These are phyloP conservation scores for Eucalyptus marginata DNA, from an alignment of 345 rosid species.

Conservation along the genomic window DNA sequence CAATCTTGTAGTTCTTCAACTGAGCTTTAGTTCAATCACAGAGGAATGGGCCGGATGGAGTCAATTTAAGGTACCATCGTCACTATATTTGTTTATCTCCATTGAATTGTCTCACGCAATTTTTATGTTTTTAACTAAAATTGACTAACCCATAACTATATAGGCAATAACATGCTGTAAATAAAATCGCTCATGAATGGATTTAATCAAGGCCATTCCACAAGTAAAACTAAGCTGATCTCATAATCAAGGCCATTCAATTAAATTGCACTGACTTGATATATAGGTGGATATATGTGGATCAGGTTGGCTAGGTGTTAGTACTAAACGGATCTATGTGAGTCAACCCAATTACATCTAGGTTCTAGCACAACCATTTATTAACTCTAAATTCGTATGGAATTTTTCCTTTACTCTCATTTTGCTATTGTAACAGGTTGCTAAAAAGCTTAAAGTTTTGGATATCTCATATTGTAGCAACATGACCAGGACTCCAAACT, in stretches of 20 bases:
- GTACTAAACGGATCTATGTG: too few relatives aligned
- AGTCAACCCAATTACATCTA: background rate
- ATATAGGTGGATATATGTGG: background rate
- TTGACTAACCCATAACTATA: background rate
- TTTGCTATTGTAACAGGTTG: background rate
- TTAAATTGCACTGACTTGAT: background rate
- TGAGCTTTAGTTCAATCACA: background rate
- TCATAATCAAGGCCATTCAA: background rate
- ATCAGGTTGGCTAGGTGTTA: background rate
- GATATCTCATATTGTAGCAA: background rate
- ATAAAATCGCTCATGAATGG: background rate
- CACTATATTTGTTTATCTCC: too few relatives aligned
- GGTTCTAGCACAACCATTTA: background rate
- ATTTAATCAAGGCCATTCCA: background rate
- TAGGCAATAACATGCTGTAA: background rate
- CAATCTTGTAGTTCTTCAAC: too few relatives aligned
- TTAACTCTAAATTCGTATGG: background rate
- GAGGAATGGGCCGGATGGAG: background rate
- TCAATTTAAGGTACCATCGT: background rate
- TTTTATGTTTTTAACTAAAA: background rate
- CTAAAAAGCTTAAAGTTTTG: conserved; percentile 7
- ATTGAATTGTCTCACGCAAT: too few relatives aligned
- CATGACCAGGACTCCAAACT: conserved; percentile 1
- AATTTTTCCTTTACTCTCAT: too few relatives aligned
- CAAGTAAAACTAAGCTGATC: background rate